Base-by-base conservation (phyloP, 352 stramenopile genomes). In the Pythium periplocum region DNA sequence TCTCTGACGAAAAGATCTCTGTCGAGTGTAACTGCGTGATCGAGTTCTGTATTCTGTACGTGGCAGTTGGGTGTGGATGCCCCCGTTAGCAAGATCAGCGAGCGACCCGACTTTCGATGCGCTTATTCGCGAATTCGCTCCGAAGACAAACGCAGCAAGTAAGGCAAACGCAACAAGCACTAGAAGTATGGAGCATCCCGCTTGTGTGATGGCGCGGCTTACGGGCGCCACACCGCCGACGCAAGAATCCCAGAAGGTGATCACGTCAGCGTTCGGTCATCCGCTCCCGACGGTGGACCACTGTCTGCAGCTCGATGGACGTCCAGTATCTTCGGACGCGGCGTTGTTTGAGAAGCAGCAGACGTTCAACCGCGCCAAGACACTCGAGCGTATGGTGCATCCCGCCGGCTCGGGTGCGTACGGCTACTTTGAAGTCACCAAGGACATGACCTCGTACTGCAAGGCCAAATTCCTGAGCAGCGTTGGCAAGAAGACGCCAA, bases 301-400 rank as follows among this genome's bases (percentile, higher is more conserved):
- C 26, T 58, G 62, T 42, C 53, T 74, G 9, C 59, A 71, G 62
- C 64, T 69, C 8, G 49, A 63, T 4, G 66, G 62, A 6, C 55
- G 66, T 2, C 53, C 60, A 0, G 62, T 74, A 3, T 71, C 66
- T 7, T 66, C 66, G 1, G 63, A 71, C 47, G 48, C 48, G 50
- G 47, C 43, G 34, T 35, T 64, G 17, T 70, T 71, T 45, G 66
- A 59, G 54, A 69, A 67, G 55, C 65, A 73, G 54, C 65, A 73
- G 52, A 70, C 65, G 12, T 74, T 75, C 49, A 69, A 75, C 51
- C 66, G 66, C 34, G 62, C 59, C 31, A 68, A 69, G 55, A 75
- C 51, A 34, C 66, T 69, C 17, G 59, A 61, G 37, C 59, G 59
- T 26, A 66, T 66, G 59, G 59, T 61, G 41, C 59, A 66, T 44